Base-by-base conservation (phyloP, 2,329 filamentous ascomycete species). In the Epicoccum sorghinum region DNA sequence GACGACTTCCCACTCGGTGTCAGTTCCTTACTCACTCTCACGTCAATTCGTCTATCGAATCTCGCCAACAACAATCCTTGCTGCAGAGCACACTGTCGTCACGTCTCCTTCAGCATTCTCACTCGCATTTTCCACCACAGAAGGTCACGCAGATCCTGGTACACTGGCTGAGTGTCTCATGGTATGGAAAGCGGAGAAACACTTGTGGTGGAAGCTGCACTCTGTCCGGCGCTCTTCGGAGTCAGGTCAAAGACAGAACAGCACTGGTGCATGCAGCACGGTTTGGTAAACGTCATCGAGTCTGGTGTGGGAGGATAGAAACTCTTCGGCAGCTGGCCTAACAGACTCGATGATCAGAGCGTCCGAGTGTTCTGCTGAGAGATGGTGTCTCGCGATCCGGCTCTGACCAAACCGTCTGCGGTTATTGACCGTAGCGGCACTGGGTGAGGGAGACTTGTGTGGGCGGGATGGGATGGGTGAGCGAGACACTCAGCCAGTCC, bases 111-210 rank as follows among this genome's bases (percentile, higher is more conserved):
- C 18, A 18, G 18, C 18, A 18, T 18, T 3, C 18, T 18, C 18
- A 18, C 18, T 18, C 18, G 18, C 18, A 18, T 18, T 18, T 3
- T 18, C 18, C 18, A 18, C 18, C 27, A 9, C 27, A 23, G 14
- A 30, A n/a, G 23, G 5, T 40, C 23, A 52, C 14, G 35, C 35
- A 37, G 23, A 36, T 9, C 9, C 6, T 29, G 27, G 36, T 25
- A 46, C 18, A 24, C 32, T 52, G 50, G 43, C 14, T 52, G 43
- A 38, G 5, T 52, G 32, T 47, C 50, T 27, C 43, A 47, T 25
- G 50, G 38, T 47, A 47, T 32, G 43, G 43, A 47, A 52, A 43
- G 50, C 47, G 27, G 43, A 47, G 43, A 43, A 47, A 38, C 32
- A 43, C 44, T 44, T 47, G 33, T 39, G 44, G 14, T 48, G 51